Conservation (phyloP, 257 asterid genomes). For the Solanum pinnatisectum region DNA sequence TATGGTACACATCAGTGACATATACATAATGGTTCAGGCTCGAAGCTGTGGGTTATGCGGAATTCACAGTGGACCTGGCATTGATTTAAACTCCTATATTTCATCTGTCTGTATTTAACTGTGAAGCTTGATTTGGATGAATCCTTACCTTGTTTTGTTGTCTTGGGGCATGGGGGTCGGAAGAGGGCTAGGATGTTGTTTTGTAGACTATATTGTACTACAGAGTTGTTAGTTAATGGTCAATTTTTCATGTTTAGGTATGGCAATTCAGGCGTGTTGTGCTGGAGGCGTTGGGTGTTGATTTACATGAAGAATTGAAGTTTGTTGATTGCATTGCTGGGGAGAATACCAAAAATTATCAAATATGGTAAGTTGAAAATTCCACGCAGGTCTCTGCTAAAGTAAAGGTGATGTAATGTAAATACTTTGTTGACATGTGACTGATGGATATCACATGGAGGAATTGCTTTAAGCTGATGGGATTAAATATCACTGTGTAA, state of each 20-base stretch:
- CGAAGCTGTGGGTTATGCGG: not conserved
- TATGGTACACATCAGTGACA: not conserved
- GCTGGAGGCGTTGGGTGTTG: conserved; percentile 59
- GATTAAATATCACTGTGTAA: not conserved
- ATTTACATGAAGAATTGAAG: conserved; percentile 57
- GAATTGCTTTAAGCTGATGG: not conserved
- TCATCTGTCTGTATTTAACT: not conserved
- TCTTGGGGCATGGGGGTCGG: not conserved
- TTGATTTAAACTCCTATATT: not conserved
- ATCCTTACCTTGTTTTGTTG: not conserved
- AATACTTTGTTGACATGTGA: not conserved
- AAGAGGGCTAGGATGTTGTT: not conserved
- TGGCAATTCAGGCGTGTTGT: conserved; percentile 95
- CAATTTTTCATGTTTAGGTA: conserved; percentile 28
- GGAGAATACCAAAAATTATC: conserved; percentile 79
- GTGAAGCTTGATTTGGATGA: not conserved
- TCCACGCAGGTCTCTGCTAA: not conserved
- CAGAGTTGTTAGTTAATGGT: not conserved
- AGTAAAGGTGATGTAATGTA: not conserved
- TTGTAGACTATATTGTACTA: not conserved
- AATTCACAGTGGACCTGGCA: not conserved
- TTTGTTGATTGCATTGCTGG: conserved; percentile 49
- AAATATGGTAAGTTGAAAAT: conserved; percentile 50
- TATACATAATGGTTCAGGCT: not conserved
- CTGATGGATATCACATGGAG: not conserved